These are phyloP conservation scores for Mortierella sp. DNA, from an alignment of 371 early-diverging fungal species.

Conservation along the genomic window DNA sequence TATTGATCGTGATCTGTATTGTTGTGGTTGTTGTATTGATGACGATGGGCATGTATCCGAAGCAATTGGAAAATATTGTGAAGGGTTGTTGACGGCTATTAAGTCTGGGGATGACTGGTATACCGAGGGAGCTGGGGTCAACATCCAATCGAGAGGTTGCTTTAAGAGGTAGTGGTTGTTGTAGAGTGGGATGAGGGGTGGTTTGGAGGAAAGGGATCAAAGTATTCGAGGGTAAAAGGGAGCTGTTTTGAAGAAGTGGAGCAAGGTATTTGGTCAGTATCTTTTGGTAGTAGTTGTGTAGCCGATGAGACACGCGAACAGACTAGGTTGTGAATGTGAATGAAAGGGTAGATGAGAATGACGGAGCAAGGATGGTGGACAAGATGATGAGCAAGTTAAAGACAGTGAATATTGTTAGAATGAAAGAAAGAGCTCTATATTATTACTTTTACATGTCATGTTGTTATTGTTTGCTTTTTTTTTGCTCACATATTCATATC, in stretches of 20 bases:
- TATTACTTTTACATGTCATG: too few species aligned
- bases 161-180: background rate
- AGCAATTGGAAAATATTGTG: background rate
- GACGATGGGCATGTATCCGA: slow-evolving; percentile 14
- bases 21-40: background rate
- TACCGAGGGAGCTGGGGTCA: slow-evolving; percentile 12
- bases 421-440: too few species aligned
- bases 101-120: slow-evolving; percentile 21
- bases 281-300: too few species aligned
- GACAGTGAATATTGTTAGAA: too few species aligned
- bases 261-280: too few species aligned
- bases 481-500: too few species aligned
- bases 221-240: too few species aligned
- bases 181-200: background rate
- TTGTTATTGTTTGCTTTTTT: too few species aligned
- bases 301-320: background rate
- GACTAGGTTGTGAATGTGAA: background rate
- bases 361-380: background rate
- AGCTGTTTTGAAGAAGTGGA: background rate
- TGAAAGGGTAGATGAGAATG: background rate
- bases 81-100: background rate
- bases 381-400: slow-evolving; percentile 10
- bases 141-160: slow-evolving; percentile 3
- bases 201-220: background rate
- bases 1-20: slow-evolving; percentile 13